Base-by-base conservation (phyloP, 495 filamentous ascomycete species). In the Talaromyces wortmannii region DNA sequence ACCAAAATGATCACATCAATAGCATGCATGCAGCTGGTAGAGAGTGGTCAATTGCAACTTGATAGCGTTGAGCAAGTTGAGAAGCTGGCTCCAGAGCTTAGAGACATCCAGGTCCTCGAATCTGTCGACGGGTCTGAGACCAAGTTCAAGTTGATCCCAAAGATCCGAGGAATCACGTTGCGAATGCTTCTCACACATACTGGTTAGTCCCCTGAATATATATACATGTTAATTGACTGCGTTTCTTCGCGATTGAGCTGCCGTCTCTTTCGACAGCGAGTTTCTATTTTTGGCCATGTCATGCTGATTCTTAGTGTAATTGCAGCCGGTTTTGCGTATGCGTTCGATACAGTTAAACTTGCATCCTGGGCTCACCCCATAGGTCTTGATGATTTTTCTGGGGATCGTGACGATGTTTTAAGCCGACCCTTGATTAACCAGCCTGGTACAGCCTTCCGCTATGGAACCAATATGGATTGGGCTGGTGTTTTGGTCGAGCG, bases 131-230 rank as follows among this genome's bases (percentile, higher is more conserved):
- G 74, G 45, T 71, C 72, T 11, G 17, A 56, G 12, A 36, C 31
- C 30, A 30, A 12, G 13, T 45, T 56, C 13, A 68, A 55, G 31
- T 59, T 78, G 31, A 67, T 71, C 42, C 67, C 74, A 31, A 82
- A 79, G 65, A 74, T 77, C 52, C 72, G 60, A 8, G 63, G 68
- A 1, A 83, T 84, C 49, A 84, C 81, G 1, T 59, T 85, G 50
- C 65, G 80, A 52, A 84, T 83, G 79, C 59, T 84, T 36, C 57
- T 85, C 17, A 69, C 59, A 16, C 82, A 83, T 67, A 83, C 79
- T 30, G n/a, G n/a, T n/a, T n/a, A n/a, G n/a, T n/a, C n/a, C n/a
- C n/a, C n/a, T n/a, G n/a, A n/a, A n/a, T n/a, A n/a, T n/a, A n/a
- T n/a, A n/a, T n/a, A n/a, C n/a, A n/a, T n/a, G n/a, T n/a, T n/a